phyloP scores from a whole-genome alignment of 116 monocot genomes.

The Posidonia oceanica region DNA sequence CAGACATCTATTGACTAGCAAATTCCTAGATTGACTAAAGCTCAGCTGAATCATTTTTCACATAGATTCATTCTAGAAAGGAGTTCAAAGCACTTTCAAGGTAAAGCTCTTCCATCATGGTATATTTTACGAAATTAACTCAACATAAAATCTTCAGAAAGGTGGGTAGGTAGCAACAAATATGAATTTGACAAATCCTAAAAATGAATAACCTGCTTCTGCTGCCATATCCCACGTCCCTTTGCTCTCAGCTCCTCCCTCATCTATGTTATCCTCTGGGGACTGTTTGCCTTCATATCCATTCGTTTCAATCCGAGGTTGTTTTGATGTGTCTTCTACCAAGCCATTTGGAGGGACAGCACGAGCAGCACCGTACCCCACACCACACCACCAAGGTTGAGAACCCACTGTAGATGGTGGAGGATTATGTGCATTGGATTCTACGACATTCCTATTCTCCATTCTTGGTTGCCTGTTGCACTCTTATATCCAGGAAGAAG shows the following conservation, averaged over 20 bases:
- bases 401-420: slow-evolving; percentile 3
- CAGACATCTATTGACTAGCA: no score
- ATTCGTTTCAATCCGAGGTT: not conserved
- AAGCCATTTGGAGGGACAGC: not conserved
- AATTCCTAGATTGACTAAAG: no score
- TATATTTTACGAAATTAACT: not conserved
- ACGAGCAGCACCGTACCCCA: not conserved
- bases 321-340: not conserved
- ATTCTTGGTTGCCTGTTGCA: not conserved
- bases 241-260: not conserved
- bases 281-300: not conserved
- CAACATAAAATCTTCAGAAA: not conserved
- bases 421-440: not conserved
- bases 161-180: not conserved
- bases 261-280: not conserved
- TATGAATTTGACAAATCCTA: not conserved
- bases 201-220: slow-evolving; percentile 3
- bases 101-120: not conserved
- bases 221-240: not conserved
- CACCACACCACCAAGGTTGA: slow-evolving; percentile 5
- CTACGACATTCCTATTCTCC: not conserved
- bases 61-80: no score
- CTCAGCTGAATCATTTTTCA: no score
- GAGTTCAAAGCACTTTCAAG: no score
- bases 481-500: not conserved